These are phyloP conservation scores for Curvularia lunata DNA, from an alignment of 2,329 filamentous ascomycete genomes.

Conservation along the genomic window DNA sequence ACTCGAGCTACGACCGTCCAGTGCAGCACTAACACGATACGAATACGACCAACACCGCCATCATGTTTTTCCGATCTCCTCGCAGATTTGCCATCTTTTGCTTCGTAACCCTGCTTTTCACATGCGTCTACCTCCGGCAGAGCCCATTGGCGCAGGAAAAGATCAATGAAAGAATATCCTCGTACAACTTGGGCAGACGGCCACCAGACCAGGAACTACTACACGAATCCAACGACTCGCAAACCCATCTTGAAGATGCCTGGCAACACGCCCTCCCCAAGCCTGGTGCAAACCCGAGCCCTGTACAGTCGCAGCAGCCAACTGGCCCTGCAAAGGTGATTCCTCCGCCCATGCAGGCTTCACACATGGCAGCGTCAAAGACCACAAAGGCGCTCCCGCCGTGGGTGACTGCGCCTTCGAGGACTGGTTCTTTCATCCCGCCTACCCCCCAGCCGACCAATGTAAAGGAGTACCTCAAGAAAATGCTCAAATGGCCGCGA, in stretches of 20 bases:
- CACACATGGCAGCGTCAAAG: slow-evolving; percentile 3
- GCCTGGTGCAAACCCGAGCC: slow-evolving; percentile 16
- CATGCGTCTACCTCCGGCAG: slow-evolving; percentile 38
- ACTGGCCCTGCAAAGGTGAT: neutral
- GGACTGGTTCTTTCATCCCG: slow-evolving; percentile 24
- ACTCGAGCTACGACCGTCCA: slow-evolving; percentile 19
- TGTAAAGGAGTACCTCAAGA: slow-evolving; percentile 49
- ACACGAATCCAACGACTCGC: slow-evolving; percentile 17
- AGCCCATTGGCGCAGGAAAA: slow-evolving; percentile 36
- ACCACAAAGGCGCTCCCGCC: slow-evolving; percentile 27
- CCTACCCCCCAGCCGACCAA: slow-evolving; percentile 28
- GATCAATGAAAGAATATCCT: slow-evolving; percentile 37
- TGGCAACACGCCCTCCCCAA: slow-evolving; percentile 29
- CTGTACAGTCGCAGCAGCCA: slow-evolving; percentile 3
- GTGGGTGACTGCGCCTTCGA: slow-evolving; percentile 33
- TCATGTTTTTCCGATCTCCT: slow-evolving; percentile 47
- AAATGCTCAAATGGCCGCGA: slow-evolving; percentile 53
- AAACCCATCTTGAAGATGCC: slow-evolving; percentile 29
- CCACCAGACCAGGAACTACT: slow-evolving; percentile 22
- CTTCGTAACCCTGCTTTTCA: slow-evolving; percentile 43
- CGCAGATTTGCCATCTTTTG: slow-evolving; percentile 48
- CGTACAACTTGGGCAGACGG: slow-evolving; percentile 23
- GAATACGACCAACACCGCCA: slow-evolving; percentile 30
- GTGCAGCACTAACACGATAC: slow-evolving; percentile 22
- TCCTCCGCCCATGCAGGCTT: slow-evolving; percentile 12